Evolutionary conservation across 1,284 basidiomycete species (phyloP), one percentile per base, ranked within the genome.

Genomic region (Polyporus tsugae): DNA sequence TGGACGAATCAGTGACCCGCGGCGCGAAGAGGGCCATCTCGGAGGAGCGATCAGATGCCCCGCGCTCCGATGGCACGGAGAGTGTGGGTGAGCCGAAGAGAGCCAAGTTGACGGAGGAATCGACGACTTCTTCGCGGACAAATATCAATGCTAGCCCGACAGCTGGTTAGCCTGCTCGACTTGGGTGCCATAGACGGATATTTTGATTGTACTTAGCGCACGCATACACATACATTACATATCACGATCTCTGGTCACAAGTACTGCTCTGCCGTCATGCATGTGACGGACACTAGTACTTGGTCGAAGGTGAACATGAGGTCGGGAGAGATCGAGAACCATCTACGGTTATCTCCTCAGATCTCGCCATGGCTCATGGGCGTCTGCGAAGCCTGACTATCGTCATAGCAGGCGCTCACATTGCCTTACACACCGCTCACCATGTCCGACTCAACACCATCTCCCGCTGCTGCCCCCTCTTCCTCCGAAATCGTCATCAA

Each of bases 401-500:
- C 69, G 69, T 72, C 66, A 72, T 72, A 63, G 46, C 62, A 63
- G 66, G 33, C 68, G 69, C 69, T 60, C 63, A 44, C 39, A 2
- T n/a, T 11, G 19, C 7, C 55, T 41, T 60, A 57, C 36, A 59
- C 49, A 46, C 57, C 25, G 53, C 66, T 62, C 60, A 52, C 67
- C 61, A 72, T 72, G 71, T 60, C 71, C 63, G 67, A 69, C 69
- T 62, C 71, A 36, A 57, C 66, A 19, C 60, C 65, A 64, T 53
- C 69, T 25, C 49, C 87, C 66, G 86, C 87, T 29, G 38, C 58
- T 60, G 67, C 80, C 64, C 68, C 81, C 9, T 60, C 71, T 67
- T 75, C 84, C 55, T 79, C 84, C 69, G 90, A 92, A 78, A 89
- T 93, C 63, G 86, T 88, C 71, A 91, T 94, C 76, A 91, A 92